Base-by-base conservation (phyloP, 768 basidiomycete species). In the Lactarius sanguifluus region DNA sequence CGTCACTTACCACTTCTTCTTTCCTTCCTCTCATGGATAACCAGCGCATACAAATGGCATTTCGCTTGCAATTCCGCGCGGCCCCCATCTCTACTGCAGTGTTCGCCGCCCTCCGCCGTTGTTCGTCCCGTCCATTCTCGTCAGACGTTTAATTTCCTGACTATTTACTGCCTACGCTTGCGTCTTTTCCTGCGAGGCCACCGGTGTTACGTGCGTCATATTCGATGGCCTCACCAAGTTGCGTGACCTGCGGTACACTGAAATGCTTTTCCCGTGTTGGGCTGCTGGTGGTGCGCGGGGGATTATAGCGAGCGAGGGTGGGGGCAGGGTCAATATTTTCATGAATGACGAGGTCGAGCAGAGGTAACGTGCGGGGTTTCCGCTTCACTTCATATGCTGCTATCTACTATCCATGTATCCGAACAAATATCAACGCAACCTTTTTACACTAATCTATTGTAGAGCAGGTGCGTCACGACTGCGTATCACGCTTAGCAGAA, bases 51-150 rank as follows among this genome's bases (percentile, higher is more conserved):
- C 2, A 38, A 38, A 12, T 13, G 36, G 36, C 36, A 38, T 2
- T 38, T 38, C 12, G 12, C 12, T 12, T 9, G 3, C 80, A 93
- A 93, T 77, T 85, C 15, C 15, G 3, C 40, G 16, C 16, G 40
- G 2, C 40, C 5, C 16, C 5, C 16, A 41, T 43, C 41, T 20
- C 41, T 43, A 43, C 18, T 20, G 16, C 41, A 7, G 41, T 7
- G 18, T 43, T 43, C 18, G 2, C 41, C 7, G 1, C 16, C 18
- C 18, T 43, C 16, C 41, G 18, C 18, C 18, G 18, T 43, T 43
- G 6, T 20, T 43, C 18, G 6, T 20, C 41, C 8, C 10, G 9
- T 34, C 10, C 41, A 20, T 43, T 43, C 41, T 18, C 16, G 41
- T 1, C 18, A 8, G 41, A 8, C 41, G 18, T 16, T 43, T 43